Base-by-base conservation (phyloP, 2,329 filamentous ascomycete species). In the Paecilomyces sp. region DNA sequence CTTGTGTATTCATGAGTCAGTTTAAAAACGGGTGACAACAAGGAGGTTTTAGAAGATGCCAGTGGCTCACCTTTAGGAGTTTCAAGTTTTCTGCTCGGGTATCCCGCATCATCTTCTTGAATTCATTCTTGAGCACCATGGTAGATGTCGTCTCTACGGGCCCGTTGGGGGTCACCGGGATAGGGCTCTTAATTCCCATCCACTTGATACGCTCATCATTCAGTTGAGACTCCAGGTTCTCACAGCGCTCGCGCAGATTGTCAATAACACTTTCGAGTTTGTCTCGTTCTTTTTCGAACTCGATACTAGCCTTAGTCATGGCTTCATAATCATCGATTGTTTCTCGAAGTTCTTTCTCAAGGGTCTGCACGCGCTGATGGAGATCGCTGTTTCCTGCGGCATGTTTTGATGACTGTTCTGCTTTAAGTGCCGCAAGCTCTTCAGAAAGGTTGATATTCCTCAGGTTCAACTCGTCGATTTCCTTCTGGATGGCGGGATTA, bases 21-120 rank as follows among this genome's bases (percentile, higher is more conserved):
- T 55, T 22, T 59, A 52, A 11, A 18, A 28, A 25, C 25, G 36
- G 12, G 13, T 57, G 9, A 50, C 11, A 18, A 56, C 15, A 52
- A 22, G 58, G 13, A 47, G 62, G 15, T 57, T 25, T 47, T 47
- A 15, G 9, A 41, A 24, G 60, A 57, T 54, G 31, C 31, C 31
- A 33, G 31, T 33, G 62, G 78, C 84, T 76, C 73, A 90, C 88
- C 78, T 84, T 85, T 59, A 90, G 70, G 61, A 81, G 78, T 74
- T 83, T 88, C 67, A 85, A 77, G 62, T 83, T 86, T 71, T 91
- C 88, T 1, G 81, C 79, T 62, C 87, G 83, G 55, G 85, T 85
- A 68, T 90, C 87, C 63, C 86, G 81, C 87, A 90, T 90, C 88
- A 90, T 90, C 77, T 88, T 90, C 79, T 89, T 89, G 71, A 91